phyloP scores from a whole-genome alignment of 805 yeast species.

The Ogataea trehaloabstinens region DNA sequence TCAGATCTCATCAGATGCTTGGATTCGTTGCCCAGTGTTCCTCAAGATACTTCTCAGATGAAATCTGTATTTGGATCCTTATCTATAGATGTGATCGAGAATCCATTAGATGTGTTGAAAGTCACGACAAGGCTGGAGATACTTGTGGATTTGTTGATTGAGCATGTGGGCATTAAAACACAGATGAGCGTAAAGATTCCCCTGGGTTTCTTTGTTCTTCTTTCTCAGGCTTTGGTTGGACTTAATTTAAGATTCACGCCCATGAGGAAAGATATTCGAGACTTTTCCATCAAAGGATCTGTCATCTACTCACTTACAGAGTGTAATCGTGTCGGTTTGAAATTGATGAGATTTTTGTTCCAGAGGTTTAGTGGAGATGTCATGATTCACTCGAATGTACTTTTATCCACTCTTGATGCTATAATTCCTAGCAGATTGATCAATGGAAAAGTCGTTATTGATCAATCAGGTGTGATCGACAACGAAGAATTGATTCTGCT shows the following conservation, averaged over 20 bases:
- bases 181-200: conserved; percentile 54
- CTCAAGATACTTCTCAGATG: conserved; percentile 15
- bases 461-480: conserved; percentile 30
- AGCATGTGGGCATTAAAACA: conserved; percentile 51
- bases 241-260: conserved; percentile 55
- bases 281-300: conserved; percentile 43
- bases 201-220: conserved; percentile 50
- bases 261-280: conserved; percentile 59
- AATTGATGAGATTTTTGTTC: conserved; percentile 38
- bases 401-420: conserved; percentile 55
- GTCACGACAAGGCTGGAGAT: conserved; percentile 51
- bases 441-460: conserved; percentile 39
- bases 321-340: conserved; percentile 45
- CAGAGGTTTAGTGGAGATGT: conserved; percentile 35
- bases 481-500: conserved; percentile 30
- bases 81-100: conserved; percentile 54
- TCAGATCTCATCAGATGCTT: conserved; percentile 42
- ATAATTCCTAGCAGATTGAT: conserved; percentile 51
- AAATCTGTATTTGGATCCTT: conserved; percentile 45
- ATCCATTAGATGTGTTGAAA: conserved; percentile 46
- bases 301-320: conserved; percentile 43
- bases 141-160: conserved; percentile 43
- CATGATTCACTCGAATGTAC: conserved; percentile 46
- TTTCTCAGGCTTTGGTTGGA: conserved; percentile 54
- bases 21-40: conserved; percentile 38